phyloP scores from a whole-genome alignment of 179 eudicot species.

The Heliamphora pulchella region DNA sequence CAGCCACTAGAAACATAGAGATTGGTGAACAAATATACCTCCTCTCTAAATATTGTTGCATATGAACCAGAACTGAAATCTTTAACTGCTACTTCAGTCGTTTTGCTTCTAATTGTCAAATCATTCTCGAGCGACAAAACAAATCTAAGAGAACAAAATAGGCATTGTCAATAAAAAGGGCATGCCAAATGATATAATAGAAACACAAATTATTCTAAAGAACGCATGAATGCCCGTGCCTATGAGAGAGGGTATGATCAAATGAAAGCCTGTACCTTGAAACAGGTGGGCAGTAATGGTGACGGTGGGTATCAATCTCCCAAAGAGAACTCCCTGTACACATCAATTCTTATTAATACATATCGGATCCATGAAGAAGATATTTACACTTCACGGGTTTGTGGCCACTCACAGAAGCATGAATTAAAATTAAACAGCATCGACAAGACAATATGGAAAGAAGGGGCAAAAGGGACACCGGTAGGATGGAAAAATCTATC shows the following conservation, averaged over 20 bases:
- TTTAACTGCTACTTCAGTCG: constrained; percentile 54
- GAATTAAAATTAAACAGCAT: neutral
- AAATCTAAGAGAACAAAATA: constrained; percentile 40
- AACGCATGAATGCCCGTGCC: neutral
- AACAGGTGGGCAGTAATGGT: constrained; percentile 90
- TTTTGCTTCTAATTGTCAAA: constrained; percentile 74
- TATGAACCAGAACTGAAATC: constrained; percentile 95
- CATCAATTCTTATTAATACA: constrained; percentile 6
- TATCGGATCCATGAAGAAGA: neutral
- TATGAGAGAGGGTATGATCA: neutral
- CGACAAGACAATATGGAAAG: neutral
- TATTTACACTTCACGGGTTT: neutral
- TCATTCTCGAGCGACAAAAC: constrained; percentile 76
- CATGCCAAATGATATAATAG: neutral
- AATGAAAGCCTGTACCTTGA: constrained; percentile 49
- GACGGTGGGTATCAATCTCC: constrained; percentile 86
- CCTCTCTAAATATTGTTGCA: constrained; percentile 71
- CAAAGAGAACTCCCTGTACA: constrained; percentile 91
- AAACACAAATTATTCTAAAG: neutral
- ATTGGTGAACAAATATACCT: constrained; percentile 37
- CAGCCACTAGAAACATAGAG: neutral
- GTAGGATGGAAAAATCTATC: neutral
- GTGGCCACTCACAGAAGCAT: neutral
- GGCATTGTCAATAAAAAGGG: neutral
- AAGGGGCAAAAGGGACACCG: neutral